Evolutionary conservation across 108 stramenopile genomes (phyloP).

Genomic region (Skeletonema costatum): DNA sequence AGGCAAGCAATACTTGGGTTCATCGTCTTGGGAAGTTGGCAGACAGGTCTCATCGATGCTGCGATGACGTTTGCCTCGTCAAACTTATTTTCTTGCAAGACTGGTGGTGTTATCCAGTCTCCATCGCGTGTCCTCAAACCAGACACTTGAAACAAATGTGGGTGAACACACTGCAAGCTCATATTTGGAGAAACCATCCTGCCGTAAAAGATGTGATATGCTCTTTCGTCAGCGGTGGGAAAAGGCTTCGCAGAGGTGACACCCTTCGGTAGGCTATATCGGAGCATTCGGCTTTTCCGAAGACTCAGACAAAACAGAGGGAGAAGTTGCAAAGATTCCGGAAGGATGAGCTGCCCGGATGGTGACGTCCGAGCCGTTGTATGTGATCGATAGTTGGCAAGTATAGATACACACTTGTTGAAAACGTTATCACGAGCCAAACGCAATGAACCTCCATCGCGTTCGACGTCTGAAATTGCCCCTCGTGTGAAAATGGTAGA

Average conservation of each 20-base stretch:
- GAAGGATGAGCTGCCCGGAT: conserved; percentile 83
- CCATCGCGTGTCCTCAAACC: conserved; percentile 49
- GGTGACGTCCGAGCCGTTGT: conserved; percentile 65
- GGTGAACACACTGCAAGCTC: conserved; percentile 63
- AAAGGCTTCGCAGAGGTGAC: conserved; percentile 29
- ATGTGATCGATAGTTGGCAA: conserved; percentile 75
- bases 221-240: conserved; percentile 84
- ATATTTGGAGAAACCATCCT: conserved; percentile 52
- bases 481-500: conserved; percentile 57
- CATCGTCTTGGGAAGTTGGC: conserved; percentile 54
- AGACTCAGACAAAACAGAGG: conserved; percentile 85
- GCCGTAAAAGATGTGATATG: conserved; percentile 60
- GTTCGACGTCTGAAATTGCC: conserved; percentile 43
- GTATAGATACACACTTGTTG: conserved; percentile 57
- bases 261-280: conserved; percentile 42
- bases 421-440: conserved; percentile 55
- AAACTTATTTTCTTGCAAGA: conserved; percentile 18
- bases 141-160: conserved; percentile 50
- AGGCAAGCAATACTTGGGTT: conserved; percentile 60
- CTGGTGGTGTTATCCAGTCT: conserved; percentile 47
- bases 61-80: conserved; percentile 37
- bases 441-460: conserved; percentile 36
- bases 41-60: conserved; percentile 47
- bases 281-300: conserved; percentile 68
- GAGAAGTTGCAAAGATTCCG: conserved; percentile 85